Evolutionary conservation across 2,329 filamentous ascomycete species (phyloP), one percentile per base, ranked within the genome.

Genomic region (Cryphonectria japonica): DNA sequence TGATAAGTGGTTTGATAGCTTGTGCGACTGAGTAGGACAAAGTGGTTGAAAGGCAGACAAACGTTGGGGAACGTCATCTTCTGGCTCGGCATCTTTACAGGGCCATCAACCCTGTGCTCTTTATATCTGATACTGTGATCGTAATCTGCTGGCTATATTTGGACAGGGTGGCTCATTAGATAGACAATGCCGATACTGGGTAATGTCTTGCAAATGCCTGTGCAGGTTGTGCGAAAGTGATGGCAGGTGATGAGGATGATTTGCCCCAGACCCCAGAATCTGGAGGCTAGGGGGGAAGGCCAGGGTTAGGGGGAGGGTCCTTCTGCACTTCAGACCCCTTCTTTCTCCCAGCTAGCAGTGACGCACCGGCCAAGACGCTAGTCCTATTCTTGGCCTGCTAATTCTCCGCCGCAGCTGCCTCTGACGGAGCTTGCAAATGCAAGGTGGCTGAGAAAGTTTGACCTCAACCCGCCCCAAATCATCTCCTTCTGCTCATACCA

Each of bases 61-160:
- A 87, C 88, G 1, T 76, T 94, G 29, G 92, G 92, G 0, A 95
- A 95, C 77, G 78, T 93, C 9, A 84, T 93, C 3, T 95, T 95
- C 76, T 95, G 93, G 93, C 77, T 92, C 57, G 92, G 92, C 0
- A 86, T 95, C n/a, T 92, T 93, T 71, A 91, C 91, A 2, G 92
- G 91, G 0, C 92, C 92, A 1, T 93, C 91, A 79, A 78, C 93
- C 54, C 77, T 90, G 34, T 89, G 87, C 75, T 89, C 87, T 70
- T 76, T 90, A 67, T 90, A 90, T 74, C 76, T 90, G 69, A 86
- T 90, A 59, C 77, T 90, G 41, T 90, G 34, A 34, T 34, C 4
- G 7, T n/a, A 1, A 11, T 9, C 22, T 46, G 43, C 34, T 39
- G 4, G 14, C 32, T 16, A 32, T 7, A 16, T 14, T 26, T 32